Conservation (phyloP, 352 stramenopile genomes). For the Phytophthora syringae region DNA sequence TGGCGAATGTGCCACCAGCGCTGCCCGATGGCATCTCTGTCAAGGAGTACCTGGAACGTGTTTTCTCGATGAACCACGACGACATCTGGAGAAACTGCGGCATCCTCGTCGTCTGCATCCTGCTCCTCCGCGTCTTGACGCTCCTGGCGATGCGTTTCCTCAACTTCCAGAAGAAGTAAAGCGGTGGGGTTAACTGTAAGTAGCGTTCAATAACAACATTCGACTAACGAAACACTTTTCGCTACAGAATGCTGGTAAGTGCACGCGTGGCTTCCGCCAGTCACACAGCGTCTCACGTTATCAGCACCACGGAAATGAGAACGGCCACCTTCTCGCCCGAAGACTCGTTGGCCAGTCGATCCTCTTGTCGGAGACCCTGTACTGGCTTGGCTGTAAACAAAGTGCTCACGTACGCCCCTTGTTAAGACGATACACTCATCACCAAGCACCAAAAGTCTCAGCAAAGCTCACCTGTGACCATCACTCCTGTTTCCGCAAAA, state of each 20-base stretch:
- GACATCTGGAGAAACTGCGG: conserved; percentile 24
- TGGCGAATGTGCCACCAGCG: conserved; percentile 14
- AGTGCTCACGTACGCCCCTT: neutral
- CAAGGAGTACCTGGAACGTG: conserved; percentile 18
- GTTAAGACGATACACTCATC: neutral
- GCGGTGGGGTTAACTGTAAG: too few relatives aligned
- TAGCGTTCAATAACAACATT: too few relatives aligned
- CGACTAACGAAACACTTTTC: too few relatives aligned
- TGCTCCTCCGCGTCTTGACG: conserved; percentile 4
- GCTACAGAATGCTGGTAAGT: neutral
- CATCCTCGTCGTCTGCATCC: neutral
- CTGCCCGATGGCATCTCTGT: conserved; percentile 19
- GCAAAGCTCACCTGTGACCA: conserved; percentile 12
- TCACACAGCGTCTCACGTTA: neutral
- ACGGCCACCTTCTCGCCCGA: neutral
- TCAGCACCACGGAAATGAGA: neutral
- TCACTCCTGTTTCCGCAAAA: conserved; percentile 6
- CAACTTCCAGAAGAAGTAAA: conserved; percentile 22
- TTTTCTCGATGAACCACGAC: conserved; percentile 17
- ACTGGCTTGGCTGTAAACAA: neutral
- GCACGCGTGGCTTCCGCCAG: neutral
- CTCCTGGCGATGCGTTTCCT: conserved; percentile 22
- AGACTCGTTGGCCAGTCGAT: neutral
- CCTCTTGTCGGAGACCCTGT: neutral
- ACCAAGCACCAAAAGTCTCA: neutral